Percentiles rank a stretch among this genome's conserved stretches.
Evolutionary conservation across 1,139 yeast genomes (phyloP).

Genomic region (Geotrichum cucujoidarum): DNA sequence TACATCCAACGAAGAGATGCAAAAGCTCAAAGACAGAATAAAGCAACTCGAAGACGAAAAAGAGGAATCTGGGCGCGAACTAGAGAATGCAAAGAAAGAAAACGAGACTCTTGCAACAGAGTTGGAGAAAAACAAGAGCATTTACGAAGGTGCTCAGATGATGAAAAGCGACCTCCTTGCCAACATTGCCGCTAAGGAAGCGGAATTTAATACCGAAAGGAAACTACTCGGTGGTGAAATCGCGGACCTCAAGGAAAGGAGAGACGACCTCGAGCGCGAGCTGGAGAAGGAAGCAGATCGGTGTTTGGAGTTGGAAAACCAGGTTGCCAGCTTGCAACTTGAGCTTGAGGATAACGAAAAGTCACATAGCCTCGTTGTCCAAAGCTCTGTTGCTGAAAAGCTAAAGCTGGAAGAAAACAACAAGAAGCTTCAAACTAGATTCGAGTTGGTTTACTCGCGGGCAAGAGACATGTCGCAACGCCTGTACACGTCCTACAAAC

Average conservation of each 20-base stretch:
- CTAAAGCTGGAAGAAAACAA: constrained; percentile 4
- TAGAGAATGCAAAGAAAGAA: constrained; percentile 36
- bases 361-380: background rate
- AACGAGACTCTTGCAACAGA: constrained; percentile 25
- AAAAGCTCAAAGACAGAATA: constrained; percentile 16
- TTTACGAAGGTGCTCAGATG: constrained; percentile 26
- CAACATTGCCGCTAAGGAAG: constrained; percentile 60
- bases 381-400: constrained; percentile 1
- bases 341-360: constrained; percentile 4
- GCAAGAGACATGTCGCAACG: constrained; percentile 40
- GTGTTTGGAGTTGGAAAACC: constrained; percentile 18
- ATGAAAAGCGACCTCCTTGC: constrained; percentile 62
- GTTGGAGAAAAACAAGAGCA: constrained; percentile 20
- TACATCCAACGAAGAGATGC: constrained; percentile 11
- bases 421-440: constrained; percentile 9
- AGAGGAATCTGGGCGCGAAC: constrained; percentile 24
- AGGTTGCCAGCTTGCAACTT: constrained; percentile 17
- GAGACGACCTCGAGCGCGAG: constrained; percentile 54
- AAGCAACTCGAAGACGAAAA: constrained; percentile 30
- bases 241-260: constrained; percentile 40
- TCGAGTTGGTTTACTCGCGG: constrained; percentile 21
- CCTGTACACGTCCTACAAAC: constrained; percentile 37
- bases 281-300: constrained; percentile 29
- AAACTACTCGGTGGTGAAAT: constrained; percentile 48
- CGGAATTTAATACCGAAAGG: constrained; percentile 53